Conservation (phyloP, 1,139 yeast species). For the Lodderomyces theae region DNA sequence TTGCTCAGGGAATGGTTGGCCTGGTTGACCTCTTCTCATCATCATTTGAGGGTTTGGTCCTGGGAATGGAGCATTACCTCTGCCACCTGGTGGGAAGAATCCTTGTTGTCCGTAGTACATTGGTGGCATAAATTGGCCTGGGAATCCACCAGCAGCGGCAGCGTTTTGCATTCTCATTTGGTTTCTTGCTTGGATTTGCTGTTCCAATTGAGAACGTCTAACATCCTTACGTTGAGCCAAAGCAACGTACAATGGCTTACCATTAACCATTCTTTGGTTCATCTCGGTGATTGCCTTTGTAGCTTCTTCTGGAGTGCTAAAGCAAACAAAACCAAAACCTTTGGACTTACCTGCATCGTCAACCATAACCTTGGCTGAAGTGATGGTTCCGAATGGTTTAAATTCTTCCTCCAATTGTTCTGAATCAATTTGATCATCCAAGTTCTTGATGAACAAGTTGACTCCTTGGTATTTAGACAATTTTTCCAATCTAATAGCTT, state of each 20-base stretch:
- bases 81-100: constrained; percentile 74
- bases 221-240: constrained; percentile 99
- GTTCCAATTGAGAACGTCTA: constrained; percentile 95
- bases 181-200: constrained; percentile 97
- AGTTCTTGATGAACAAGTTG: constrained; percentile 93
- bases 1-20: constrained; percentile 60
- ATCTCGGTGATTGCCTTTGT: constrained; percentile 97
- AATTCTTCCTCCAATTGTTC: constrained; percentile 91
- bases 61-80: constrained; percentile 79
- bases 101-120: constrained; percentile 92
- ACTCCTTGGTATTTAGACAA: constrained; percentile 96
- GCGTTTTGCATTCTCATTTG: constrained; percentile 98
- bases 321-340: constrained; percentile 98
- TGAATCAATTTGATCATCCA: constrained; percentile 90
- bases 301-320: constrained; percentile 98
- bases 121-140: constrained; percentile 95
- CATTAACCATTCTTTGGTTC: constrained; percentile 95
- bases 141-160: constrained; percentile 82
- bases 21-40: constrained; percentile 61
- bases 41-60: constrained; percentile 87
- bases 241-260: constrained; percentile 97
- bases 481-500: constrained; percentile 89
- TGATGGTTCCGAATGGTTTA: constrained; percentile 89
- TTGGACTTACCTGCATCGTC: constrained; percentile 93
- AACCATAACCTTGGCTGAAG: constrained; percentile 95